Conservation (phyloP, 2,329 filamentous ascomycete species). For the Dothideomycetes sp. region DNA sequence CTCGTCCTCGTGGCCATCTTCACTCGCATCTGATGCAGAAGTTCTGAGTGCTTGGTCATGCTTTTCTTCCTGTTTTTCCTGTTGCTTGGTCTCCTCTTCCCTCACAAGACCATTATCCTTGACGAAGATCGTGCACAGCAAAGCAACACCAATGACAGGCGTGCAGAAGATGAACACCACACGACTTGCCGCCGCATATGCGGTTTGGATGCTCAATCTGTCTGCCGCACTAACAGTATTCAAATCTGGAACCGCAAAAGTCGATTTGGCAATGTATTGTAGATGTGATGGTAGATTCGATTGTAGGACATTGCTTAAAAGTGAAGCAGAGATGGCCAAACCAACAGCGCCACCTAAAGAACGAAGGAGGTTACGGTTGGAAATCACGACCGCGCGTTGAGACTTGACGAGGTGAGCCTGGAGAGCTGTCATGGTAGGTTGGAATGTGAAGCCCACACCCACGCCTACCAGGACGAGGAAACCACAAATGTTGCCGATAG, state of each 20-base stretch:
- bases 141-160: conserved; percentile 42
- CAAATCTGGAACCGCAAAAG: conserved; percentile 31
- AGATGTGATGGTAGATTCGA: conserved; percentile 32
- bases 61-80: too few species aligned
- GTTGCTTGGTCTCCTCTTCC: conserved; percentile 16
- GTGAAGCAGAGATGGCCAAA: conserved; percentile 27
- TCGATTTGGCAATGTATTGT: conserved; percentile 30
- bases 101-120: conserved; percentile 26
- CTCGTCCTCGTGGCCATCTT: too few species aligned
- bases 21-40: too few species aligned
- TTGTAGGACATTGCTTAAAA: conserved; percentile 27
- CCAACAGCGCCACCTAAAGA: conserved; percentile 30
- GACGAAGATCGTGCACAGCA: conserved; percentile 41
- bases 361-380: conserved; percentile 33
- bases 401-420: conserved; percentile 30
- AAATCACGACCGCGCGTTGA: conserved; percentile 32
- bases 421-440: conserved; percentile 32
- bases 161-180: conserved; percentile 50
- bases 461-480: conserved; percentile 28
- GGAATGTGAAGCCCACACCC: conserved; percentile 27
- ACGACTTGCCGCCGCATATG: conserved; percentile 46
- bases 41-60: too few species aligned
- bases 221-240: conserved; percentile 25
- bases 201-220: conserved; percentile 35
- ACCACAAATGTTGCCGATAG: conserved; percentile 23